These are phyloP conservation scores for Xylaria sp. DNA, from an alignment of 2,329 filamentous ascomycete genomes.

Conservation along the genomic window DNA sequence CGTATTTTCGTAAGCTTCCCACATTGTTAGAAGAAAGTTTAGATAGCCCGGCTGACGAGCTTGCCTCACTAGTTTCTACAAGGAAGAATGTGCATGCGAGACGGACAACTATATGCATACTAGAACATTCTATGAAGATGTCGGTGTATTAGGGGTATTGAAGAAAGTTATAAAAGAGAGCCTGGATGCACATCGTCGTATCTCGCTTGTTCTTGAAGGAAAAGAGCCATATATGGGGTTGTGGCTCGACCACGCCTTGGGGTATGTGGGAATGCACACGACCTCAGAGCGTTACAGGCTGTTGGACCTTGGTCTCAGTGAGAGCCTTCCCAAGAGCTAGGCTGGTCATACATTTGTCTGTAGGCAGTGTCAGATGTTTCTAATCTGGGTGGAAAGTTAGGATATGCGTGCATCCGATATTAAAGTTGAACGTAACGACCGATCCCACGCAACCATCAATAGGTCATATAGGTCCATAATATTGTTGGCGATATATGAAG, in stretches of 20 bases:
- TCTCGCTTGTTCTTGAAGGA: constrained; percentile 34
- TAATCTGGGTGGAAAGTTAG: too few relatives aligned
- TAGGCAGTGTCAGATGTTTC: not conserved
- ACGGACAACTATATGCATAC: constrained; percentile 43
- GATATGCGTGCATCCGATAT: too few relatives aligned
- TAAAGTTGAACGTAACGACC: too few relatives aligned
- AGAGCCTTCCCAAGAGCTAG: constrained; percentile 3
- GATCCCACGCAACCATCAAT: not conserved
- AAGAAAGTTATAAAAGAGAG: constrained; percentile 32
- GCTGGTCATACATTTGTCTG: not conserved
- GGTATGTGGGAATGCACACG: constrained; percentile 40
- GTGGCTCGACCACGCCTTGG: constrained; percentile 42
- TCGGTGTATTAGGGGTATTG: constrained; percentile 21
- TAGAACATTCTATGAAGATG: constrained; percentile 37
- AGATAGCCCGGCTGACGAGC: not conserved
- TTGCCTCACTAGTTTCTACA: constrained; percentile 42
- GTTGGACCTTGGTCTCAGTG: constrained; percentile 33
- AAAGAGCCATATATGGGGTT: constrained; percentile 36
- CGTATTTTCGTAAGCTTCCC: constrained; percentile 43
- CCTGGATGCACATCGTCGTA: constrained; percentile 33
- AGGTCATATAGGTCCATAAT: too few relatives aligned
- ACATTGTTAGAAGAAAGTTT: not conserved
- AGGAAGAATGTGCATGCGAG: constrained; percentile 44
- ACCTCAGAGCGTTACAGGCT: constrained; percentile 35
- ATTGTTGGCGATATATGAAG: too few relatives aligned